A percentile compares a stretch with the other conserved stretches of the same genome.
These are phyloP conservation scores for Suhomyces kilbournensis DNA, from an alignment of 805 yeast species.

Conservation along the genomic window DNA sequence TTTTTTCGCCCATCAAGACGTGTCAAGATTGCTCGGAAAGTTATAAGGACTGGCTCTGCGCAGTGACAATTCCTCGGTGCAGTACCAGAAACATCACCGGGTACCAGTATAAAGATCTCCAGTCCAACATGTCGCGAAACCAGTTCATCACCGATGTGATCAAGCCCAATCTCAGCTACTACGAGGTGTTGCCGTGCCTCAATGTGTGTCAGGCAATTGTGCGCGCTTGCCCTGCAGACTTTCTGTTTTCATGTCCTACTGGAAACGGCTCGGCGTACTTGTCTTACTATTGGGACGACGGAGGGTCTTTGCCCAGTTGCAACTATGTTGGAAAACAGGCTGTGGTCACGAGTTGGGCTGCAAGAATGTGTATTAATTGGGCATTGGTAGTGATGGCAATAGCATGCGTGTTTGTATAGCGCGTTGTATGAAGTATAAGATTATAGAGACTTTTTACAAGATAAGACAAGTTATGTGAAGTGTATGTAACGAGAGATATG, in stretches of 20 bases:
- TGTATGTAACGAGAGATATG: too few relatives aligned
- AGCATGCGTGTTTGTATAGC: neutral
- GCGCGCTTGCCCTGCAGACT: slow-evolving; percentile 76
- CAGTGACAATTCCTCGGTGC: slow-evolving; percentile 86
- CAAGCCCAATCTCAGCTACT: slow-evolving; percentile 59
- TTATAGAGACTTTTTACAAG: too few relatives aligned
- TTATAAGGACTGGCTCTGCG: slow-evolving; percentile 86
- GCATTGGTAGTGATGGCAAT: slow-evolving; percentile 6
- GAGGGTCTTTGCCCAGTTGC: slow-evolving; percentile 27
- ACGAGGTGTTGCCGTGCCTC: slow-evolving; percentile 83
- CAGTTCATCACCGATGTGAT: slow-evolving; percentile 48
- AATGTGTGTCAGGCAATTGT: slow-evolving; percentile 77
- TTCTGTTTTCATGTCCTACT: slow-evolving; percentile 74
- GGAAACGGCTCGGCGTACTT: slow-evolving; percentile 26
- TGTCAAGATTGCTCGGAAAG: slow-evolving; percentile 71
- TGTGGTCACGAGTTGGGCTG: slow-evolving; percentile 8
- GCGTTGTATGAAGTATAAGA: neutral
- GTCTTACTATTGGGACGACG: slow-evolving; percentile 45
- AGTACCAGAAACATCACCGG: slow-evolving; percentile 47
- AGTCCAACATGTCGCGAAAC: slow-evolving; percentile 55
- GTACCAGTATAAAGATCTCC: slow-evolving; percentile 39
- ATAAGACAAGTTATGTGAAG: too few relatives aligned
- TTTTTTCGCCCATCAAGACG: slow-evolving; percentile 69
- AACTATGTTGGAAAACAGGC: slow-evolving; percentile 31
- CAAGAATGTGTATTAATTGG: slow-evolving; percentile 12